These are phyloP conservation scores for Ophiostoma perfectum DNA, from an alignment of 2,329 filamentous ascomycete species.

Conservation along the genomic window DNA sequence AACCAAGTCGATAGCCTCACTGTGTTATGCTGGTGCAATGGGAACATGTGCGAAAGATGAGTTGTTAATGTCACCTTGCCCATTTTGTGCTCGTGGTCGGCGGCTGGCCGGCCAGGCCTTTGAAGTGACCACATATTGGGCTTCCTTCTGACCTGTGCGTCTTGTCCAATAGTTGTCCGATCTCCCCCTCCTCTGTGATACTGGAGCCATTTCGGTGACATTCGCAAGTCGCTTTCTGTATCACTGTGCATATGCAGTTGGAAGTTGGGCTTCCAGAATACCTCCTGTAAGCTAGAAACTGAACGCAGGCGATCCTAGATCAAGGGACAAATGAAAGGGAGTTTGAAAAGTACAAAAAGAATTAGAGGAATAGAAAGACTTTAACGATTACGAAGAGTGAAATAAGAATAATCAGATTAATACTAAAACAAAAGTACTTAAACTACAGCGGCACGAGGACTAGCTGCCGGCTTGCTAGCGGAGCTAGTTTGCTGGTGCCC, in stretches of 20 bases:
- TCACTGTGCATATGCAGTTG: conserved; percentile 11
- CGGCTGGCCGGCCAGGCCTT: background rate
- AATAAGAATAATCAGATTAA: background rate
- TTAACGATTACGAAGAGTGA: background rate
- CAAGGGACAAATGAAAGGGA: background rate
- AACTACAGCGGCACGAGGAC: background rate
- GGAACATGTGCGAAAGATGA: background rate
- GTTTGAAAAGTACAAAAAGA: background rate
- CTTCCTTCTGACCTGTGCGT: background rate
- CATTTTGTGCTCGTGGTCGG: background rate
- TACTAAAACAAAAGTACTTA: background rate
- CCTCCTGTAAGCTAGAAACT: no score
- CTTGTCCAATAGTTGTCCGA: background rate
- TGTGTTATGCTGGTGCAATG: background rate
- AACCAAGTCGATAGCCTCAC: background rate
- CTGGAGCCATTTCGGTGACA: background rate
- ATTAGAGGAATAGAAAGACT: no score
- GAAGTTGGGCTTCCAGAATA: background rate
- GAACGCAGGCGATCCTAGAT: background rate
- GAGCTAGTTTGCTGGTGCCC: background rate
- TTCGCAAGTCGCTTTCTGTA: background rate
- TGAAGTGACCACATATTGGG: conserved; percentile 1
- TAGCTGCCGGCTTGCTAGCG: conserved; percentile 5
- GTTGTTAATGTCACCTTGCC: background rate
- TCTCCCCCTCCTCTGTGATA: background rate